Conservation (phyloP, 352 stramenopile species). For the Phytophthora kernoviae region DNA sequence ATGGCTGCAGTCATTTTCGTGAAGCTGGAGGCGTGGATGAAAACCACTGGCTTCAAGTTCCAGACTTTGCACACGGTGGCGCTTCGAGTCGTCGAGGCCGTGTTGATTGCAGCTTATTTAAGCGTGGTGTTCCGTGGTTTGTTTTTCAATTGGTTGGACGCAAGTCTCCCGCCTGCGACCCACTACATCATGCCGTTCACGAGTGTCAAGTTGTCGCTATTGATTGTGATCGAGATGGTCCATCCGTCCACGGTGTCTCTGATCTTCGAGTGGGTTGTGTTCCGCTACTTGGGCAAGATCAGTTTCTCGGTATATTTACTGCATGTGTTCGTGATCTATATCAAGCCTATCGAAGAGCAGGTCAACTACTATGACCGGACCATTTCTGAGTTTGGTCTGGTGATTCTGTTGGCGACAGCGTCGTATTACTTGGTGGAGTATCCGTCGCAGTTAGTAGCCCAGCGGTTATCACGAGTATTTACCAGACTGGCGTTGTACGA, state of each 20-base stretch:
- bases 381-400: slow-evolving; percentile 22
- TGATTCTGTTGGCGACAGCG: slow-evolving; percentile 16
- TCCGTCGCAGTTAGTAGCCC: slow-evolving; percentile 31
- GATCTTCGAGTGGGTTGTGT: slow-evolving; percentile 31
- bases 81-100: slow-evolving; percentile 13
- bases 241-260: slow-evolving; percentile 16
- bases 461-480: not conserved
- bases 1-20: slow-evolving; percentile 12
- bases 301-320: slow-evolving; percentile 43
- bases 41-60: slow-evolving; percentile 4
- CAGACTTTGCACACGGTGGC: not conserved
- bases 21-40: slow-evolving; percentile 9
- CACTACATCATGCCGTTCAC: slow-evolving; percentile 3
- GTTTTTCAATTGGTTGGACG: not conserved
- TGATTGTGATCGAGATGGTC: slow-evolving; percentile 37
- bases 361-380: slow-evolving; percentile 1
- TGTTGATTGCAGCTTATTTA: slow-evolving; percentile 14
- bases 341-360: not conserved
- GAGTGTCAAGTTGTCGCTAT: not conserved
- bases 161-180: not conserved
- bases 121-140: slow-evolving; percentile 13
- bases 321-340: slow-evolving; percentile 29
- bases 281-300: slow-evolving; percentile 34
- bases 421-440: slow-evolving; percentile 40
- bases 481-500: not conserved